Base-by-base conservation (phyloP, 1,139 yeast species). In the Blastobotrys apis region DNA sequence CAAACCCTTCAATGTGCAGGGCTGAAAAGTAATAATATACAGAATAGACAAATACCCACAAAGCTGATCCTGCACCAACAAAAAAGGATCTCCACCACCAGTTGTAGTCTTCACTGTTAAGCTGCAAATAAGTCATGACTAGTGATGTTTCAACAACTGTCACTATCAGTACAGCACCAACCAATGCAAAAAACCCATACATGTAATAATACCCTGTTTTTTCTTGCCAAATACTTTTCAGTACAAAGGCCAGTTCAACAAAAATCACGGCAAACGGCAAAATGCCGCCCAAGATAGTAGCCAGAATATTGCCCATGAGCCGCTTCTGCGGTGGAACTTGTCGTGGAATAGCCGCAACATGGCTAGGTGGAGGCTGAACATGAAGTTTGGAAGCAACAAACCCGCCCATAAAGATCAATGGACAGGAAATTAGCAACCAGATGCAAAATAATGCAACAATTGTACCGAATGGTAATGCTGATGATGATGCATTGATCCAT, bases 1-100 rank as follows among this genome's bases (percentile, higher is more conserved):
- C 79, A 55, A 82, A 75, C 52, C 85, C 94, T 33, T 55, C 48
- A 27, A 63, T 46, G 10, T 52, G 41, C 31, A 64, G 52, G 16
- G 52, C 51, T 12, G 59, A 45, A 47, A 78, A 57, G 58, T 80
- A 78, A 61, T 86, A 85, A 58, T 83, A 84, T 19, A 83, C 58
- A 6, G 94, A 78, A 60, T 84, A 85, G 2, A 71, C 66, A 56
- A 78, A 77, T 50, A 87, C 73, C 66, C 83, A 86, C 73, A 83
- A 73, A 21, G 88, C 79, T 25, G 79, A 74, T 48, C 88, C 78
- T 1, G 86, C 74, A 3, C 95, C 88, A 32, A 80, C 78, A 50
- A 78, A 64, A 62, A 85, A 86, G 15, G 88, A 72, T 53, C 82
- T 72, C 95, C 96, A 87, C 60, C 85, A 86, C 95, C 96, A 87